These are phyloP conservation scores for Neurospora sublineolata DNA, from an alignment of 495 filamentous ascomycete genomes.

Conservation along the genomic window DNA sequence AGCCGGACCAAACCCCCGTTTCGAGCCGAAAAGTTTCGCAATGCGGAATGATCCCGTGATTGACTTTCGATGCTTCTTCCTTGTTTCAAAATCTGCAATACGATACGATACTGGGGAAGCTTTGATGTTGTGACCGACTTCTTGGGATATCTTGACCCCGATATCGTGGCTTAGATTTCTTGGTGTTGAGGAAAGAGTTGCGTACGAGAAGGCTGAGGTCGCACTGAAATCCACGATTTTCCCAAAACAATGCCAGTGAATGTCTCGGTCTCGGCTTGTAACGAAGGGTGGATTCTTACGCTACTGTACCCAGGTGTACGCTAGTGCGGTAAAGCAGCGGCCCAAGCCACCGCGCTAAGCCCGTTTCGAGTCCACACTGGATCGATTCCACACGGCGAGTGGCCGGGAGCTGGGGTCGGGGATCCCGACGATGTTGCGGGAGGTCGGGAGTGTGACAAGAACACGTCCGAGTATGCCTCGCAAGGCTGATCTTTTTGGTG, in stretches of 20 bases:
- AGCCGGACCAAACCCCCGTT: background rate
- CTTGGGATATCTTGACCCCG: background rate
- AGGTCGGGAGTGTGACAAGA: background rate
- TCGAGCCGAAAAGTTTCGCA: background rate
- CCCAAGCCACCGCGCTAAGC: background rate
- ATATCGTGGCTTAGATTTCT: background rate
- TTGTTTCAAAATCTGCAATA: background rate
- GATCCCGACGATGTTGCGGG: background rate
- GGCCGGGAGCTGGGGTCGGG: background rate
- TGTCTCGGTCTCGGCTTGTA: background rate
- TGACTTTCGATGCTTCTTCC: background rate
- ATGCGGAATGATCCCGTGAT: background rate
- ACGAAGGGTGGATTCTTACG: background rate
- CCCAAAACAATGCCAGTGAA: background rate
- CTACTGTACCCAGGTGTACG: background rate
- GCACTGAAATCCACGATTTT: background rate
- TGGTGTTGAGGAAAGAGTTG: background rate
- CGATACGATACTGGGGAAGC: background rate
- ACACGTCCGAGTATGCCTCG: background rate
- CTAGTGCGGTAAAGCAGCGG: background rate
- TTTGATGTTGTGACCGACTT: background rate
- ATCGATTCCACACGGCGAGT: background rate
- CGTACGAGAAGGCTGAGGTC: no score
- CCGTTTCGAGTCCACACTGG: background rate
- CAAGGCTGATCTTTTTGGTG: background rate